Evolutionary conservation across 768 basidiomycete genomes (phyloP), one percentile per base, ranked within the genome.

Genomic region (Mrakia gelida): DNA sequence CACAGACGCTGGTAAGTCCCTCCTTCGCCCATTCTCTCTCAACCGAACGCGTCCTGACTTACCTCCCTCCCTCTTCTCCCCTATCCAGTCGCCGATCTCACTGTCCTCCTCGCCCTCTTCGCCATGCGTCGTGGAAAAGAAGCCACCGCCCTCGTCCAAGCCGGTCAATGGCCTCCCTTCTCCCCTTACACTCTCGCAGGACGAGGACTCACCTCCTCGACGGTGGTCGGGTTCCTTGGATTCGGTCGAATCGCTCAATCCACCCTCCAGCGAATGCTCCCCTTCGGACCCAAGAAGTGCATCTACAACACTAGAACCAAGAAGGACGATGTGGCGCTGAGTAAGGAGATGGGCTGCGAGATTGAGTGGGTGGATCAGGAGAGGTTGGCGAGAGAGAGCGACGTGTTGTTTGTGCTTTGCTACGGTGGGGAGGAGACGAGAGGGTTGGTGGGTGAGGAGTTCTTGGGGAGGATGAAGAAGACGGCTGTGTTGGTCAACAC

Each of bases 161-260:
- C 78, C n/a, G 79, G 80, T 18, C 65, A 95, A 91, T 99, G 96
- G 96, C 90, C 92, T 1, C 84, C 84, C 56, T 98, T 95, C 92
- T 85, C 89, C 0, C 96, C 95, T 0, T 95, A 94, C 84, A 85
- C 87, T 18, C 89, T 95, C 80, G 94, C 92, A 34, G 67, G 67
- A 41, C 41, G 80, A 95, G 96, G 0, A 92, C 84, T 10, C 81
- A 83, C 4, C 80, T 86, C 75, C 80, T 80, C 26, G 80, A 82
- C 13, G 83, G 95, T 91, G 0, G 89, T 91, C 2, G 95, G 94
- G 0, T 97, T 98, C 86, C 87, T 98, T 45, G 97, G 97, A 4
- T 98, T 98, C 81, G 96, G 96, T 9, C 90, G 96, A 34, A 98
- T 98, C 81, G 90, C 94, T 0, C 93, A 95, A 81, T 91, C 91